Evolutionary conservation across 495 filamentous ascomycete species (phyloP), one percentile per base, ranked within the genome.

Genomic region (Hypoxylon lienhwacheense): DNA sequence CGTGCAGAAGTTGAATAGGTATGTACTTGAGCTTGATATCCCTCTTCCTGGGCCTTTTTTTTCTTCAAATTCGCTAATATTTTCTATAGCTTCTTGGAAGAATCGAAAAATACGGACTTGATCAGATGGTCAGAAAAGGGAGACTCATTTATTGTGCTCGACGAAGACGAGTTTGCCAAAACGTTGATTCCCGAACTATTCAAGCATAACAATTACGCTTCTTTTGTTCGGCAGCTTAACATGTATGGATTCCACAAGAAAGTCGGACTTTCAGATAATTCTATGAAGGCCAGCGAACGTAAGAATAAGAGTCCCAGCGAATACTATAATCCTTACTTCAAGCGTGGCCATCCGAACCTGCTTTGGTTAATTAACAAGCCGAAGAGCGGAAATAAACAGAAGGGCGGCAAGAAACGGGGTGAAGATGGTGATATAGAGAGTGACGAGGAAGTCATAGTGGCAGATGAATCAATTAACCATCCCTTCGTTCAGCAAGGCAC

Each of bases 201-300:
- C 81, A 99, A 99, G 67, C 95, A 97, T 71, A 97, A 96, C 70
- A 99, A 97, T 70, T 99, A 97, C 69, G 91, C 93, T 5, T 97
- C 95, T 1, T 99, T 99, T 63, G 93, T 99, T 19, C 88, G 93
- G 7, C 93, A 98, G 66, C 79, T 98, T 55, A 98, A 98, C 65
- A 97, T 98, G 93, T 98, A 99, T 68, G 93, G 93, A 5, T 99
- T 99, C 66, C 93, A 99, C 70, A 99, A 99, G 75, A 89, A 92
- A 43, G 95, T 99, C 7, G 93, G 93, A 2, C 81, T 99, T 17
- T 93, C 91, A 5, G 93, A 97, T 69, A 96, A 96, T 66, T 97
- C 91, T 0, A 93, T 97, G 86, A 89, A 91, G 54, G 91, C 95
- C 20, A 96, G 91, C 68, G 92, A 97, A 70, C 84, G 90, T 47